Evolutionary conservation across 495 filamentous ascomycete species (phyloP), one percentile per base, ranked within the genome.

Genomic region (Penicillium odoratum): DNA sequence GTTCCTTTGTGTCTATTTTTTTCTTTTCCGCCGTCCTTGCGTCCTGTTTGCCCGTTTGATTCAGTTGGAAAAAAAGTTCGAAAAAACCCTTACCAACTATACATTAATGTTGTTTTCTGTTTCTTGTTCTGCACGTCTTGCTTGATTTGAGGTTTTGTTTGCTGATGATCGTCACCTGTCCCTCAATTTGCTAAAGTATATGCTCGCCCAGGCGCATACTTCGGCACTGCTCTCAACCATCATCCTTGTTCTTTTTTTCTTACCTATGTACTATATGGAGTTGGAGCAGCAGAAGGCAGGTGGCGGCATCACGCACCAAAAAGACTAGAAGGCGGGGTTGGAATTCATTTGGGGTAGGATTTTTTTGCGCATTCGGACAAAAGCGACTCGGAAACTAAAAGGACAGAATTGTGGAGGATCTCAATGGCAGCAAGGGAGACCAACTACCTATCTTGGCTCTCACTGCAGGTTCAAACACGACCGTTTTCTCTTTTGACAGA

Each of bases 41-140:
- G 60, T 67, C 64, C 44, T 43, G 38, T 60, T 59, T 57, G 47
- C 53, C 45, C 15, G 45, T 64, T 65, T 48, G 61, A 63, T 64
- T 66, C 56, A 68, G 65, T 64, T 66, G 65, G 60, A 53, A 67
- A 68, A 64, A 66, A 69, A 60, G 49, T 61, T 57, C 42, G 63
- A 69, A 68, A 67, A 70, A 56, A 36, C 6, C 50, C 51, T 53
- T 54, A 49, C 42, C 63, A 59, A 62, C 52, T 47, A 68, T 68
- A 70, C 66, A 70, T 53, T 68, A 63, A 68, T 66, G 4, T 29
- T 58, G 44, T 56, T 53, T 57, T 30, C 47, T 60, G 28, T 59
- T 40, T 38, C 55, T 42, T 51, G 31, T 26, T 48, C 28, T 15
- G 46, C 46, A 48, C 46, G 46, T 48, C 55, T 48, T 58, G 54